Conservation (phyloP, 306 rosid genomes). For the Macrotyloma uniflorum region DNA sequence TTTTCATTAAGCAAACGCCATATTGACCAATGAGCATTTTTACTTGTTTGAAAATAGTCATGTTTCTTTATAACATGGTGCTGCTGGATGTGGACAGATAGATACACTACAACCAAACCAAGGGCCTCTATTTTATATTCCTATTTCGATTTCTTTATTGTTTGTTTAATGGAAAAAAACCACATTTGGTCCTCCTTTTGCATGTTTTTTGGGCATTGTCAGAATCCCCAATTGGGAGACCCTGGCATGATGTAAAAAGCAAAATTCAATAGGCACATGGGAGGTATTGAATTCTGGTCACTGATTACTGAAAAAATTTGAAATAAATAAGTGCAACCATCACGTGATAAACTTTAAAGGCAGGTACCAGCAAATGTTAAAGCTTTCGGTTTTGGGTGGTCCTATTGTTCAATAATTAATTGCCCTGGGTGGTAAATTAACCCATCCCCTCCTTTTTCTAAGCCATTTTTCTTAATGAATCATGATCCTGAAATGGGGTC, state of each 20-base stretch:
- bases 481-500: conserved; percentile 16
- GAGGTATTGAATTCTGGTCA: conserved; percentile 42
- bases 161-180: not conserved
- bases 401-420: conserved; percentile 26
- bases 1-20: conserved; percentile 11
- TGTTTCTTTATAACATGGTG: not conserved
- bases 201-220: not conserved
- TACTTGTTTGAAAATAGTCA: conserved; percentile 11
- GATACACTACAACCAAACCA: not conserved
- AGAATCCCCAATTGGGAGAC: conserved; percentile 28
- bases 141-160: not conserved
- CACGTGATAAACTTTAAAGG: conserved; percentile 38
- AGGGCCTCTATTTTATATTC: not conserved
- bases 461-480: conserved; percentile 3
- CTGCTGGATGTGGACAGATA: conserved; percentile 9
- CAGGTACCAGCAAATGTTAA: conserved; percentile 32
- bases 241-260: conserved; percentile 30
- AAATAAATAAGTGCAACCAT: conserved; percentile 31
- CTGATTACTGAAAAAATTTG: conserved; percentile 15
- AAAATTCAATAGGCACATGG: conserved; percentile 37
- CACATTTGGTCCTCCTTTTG: conserved; percentile 7
- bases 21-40: conserved; percentile 5
- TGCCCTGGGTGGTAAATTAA: conserved; percentile 10
- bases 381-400: conserved; percentile 28
- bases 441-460: not conserved